Evolutionary conservation across 192 early-diverging fungal species (phyloP), one percentile per base, ranked within the genome.

Genomic region (Coemansia sp.): DNA sequence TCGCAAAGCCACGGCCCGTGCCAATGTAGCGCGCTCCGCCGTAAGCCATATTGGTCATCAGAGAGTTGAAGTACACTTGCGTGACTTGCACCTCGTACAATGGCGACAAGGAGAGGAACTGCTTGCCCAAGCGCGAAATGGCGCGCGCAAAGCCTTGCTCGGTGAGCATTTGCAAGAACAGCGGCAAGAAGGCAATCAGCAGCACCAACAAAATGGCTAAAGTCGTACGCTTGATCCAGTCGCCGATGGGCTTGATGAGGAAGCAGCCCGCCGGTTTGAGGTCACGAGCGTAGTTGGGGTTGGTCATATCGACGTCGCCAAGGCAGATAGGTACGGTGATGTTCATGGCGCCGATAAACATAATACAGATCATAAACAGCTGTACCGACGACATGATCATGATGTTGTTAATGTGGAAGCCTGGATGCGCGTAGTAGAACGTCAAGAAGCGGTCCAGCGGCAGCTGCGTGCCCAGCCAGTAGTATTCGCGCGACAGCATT

Each of bases 401-500:
- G 51, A 94, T 90, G 78, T 94, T 93, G 80, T 94, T 94, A 71
- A 94, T 85, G 70, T 94, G 93, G 85, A 93, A 94, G 21, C 92
- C 93, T 29, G 94, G 91, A 72, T 94, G 93, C 15, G 94, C 91
- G 71, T 92, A 95, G 76, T 89, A 95, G 78, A 95, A 94, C 2
- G 94, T 95, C 61, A 95, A 75, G 84, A 93, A 92, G 3, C 93
- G 87, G 69, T 95, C 94, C 39, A 94, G 72, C 5, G 93, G 91
- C 41, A 95, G 78, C 64, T 92, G 91, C 23, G 91, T 89, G 38
- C 94, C 93, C 57, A 95, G 84, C 73, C 92, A 93, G 78, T 95
- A 94, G 78, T 95, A 93, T 73, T 95, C 94, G 68, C 94, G 88
- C n/a, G 94, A 94, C 45, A 94, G 74, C 89, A 94, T 93, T 80